Evolutionary conservation across 805 yeast species (phyloP).

Genomic region (Starmerella potacharoeniae): DNA sequence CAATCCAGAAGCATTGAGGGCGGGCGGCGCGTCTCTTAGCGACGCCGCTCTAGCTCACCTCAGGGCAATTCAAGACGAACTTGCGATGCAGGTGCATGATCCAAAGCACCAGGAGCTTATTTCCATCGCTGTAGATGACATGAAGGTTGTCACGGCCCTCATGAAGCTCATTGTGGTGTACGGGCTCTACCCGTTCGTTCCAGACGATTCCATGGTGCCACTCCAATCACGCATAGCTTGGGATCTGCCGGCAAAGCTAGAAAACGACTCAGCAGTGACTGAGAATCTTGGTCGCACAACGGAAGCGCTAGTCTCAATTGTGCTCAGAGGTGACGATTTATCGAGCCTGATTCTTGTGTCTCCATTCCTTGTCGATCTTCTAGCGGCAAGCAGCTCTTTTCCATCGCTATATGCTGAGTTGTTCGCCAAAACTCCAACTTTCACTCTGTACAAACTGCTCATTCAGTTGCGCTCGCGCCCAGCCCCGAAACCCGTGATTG

Average conservation of each 20-base stretch:
- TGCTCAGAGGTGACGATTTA: constrained; percentile 24
- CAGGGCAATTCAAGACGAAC: neutral
- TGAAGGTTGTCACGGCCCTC: constrained; percentile 58
- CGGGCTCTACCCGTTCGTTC: constrained; percentile 56
- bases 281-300: neutral
- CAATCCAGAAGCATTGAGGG: neutral
- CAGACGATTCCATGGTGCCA: neutral
- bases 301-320: neutral
- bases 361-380: constrained; percentile 12
- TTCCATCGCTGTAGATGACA: constrained; percentile 71
- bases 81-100: neutral
- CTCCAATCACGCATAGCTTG: constrained; percentile 6
- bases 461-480: constrained; percentile 43
- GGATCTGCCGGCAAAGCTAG: constrained; percentile 4
- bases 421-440: constrained; percentile 40
- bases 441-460: constrained; percentile 49
- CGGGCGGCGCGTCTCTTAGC: neutral
- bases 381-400: constrained; percentile 11
- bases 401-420: neutral
- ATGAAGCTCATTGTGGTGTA: constrained; percentile 54
- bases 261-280: neutral
- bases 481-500: constrained; percentile 38
- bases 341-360: constrained; percentile 27
- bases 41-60: constrained; percentile 3
- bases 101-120: constrained; percentile 19